Base-by-base conservation (phyloP, 306 rosid genomes). In the Prunus mira region DNA sequence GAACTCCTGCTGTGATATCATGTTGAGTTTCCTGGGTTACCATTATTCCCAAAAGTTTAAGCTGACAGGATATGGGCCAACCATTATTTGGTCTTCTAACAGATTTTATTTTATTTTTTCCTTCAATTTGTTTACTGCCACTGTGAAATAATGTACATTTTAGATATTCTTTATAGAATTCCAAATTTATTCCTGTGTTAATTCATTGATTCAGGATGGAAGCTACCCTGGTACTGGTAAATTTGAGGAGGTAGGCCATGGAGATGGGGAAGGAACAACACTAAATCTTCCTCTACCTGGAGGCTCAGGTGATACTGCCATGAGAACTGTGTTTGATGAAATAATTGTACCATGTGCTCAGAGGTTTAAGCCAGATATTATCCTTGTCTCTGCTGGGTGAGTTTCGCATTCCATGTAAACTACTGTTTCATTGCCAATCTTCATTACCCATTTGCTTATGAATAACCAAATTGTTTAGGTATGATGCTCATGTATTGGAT, bases 311-410 rank as follows among this genome's bases (percentile, higher is more conserved):
- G 98, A 90, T 83, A 51, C 77, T 78, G 77, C 96, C 61, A 80
- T 94, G 83, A 90, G 90, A 85, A 79, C 86, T 25, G 92, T 90
- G 81, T 89, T 94, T 54, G 96, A 92, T 68, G 97, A 94, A 84
- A 93, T 94, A 14, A 77, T 94, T 81, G 97, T 72, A 74, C 98
- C 97, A 18, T 86, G 92, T 81, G 96, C 93, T 68, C 97, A 92
- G 69, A 90, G 89, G 65, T 94, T 94, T 84, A 88, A 89, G 83
- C 98, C 97, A 12, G 97, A 94, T 74, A 90, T 94, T 62, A 89
- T 94, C 79, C 96, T 94, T 30, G 97, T 94, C 83, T 94, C 98
- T 78, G 97, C 98, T 20, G 98, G 97, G 97, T 94, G 87, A 94
- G 96, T 82, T 73, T 65, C 52, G 50, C 73, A 67, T 71, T 57